Percentiles rank a stretch among this genome's conserved stretches.
These are phyloP conservation scores for Tricholoma saponaceum DNA, from an alignment of 768 basidiomycete species.

Conservation along the genomic window DNA sequence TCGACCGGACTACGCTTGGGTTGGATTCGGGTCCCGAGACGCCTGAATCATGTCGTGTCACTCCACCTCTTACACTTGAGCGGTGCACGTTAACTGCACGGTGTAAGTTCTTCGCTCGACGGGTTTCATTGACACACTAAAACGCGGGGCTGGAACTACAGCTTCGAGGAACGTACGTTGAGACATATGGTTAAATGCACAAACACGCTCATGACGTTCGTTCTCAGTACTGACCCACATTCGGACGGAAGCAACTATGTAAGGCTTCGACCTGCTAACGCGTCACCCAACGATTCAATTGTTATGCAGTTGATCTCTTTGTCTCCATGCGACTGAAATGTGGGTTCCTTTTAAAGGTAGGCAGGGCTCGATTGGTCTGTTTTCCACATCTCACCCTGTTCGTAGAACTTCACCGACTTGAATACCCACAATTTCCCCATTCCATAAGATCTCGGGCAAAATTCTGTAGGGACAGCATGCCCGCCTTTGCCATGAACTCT, in stretches of 20 bases:
- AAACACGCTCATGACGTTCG: slow-evolving; percentile 8
- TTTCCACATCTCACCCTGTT: not conserved
- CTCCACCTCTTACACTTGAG: slow-evolving; percentile 78
- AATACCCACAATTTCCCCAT: slow-evolving; percentile 42
- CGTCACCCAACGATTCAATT: not conserved
- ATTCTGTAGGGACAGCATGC: slow-evolving; percentile 62
- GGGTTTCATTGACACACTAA: slow-evolving; percentile 1
- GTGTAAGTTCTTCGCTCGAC: slow-evolving; percentile 38
- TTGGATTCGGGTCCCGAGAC: slow-evolving; percentile 66
- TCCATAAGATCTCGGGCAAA: not conserved
- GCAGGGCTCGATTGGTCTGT: not conserved
- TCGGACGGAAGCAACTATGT: slow-evolving; percentile 86
- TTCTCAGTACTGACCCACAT: slow-evolving; percentile 78
- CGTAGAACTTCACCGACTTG: slow-evolving; percentile 53
- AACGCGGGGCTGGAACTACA: slow-evolving; percentile 23
- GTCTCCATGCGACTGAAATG: slow-evolving; percentile 75
- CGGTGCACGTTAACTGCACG: slow-evolving; percentile 70
- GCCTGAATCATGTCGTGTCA: slow-evolving; percentile 66
- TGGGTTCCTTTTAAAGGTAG: slow-evolving; percentile 68
- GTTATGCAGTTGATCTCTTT: slow-evolving; percentile 52
- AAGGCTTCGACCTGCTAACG: slow-evolving; percentile 17
- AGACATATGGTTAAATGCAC: slow-evolving; percentile 1
- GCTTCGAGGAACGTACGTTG: slow-evolving; percentile 63
- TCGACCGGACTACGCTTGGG: slow-evolving; percentile 61
- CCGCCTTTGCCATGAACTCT: slow-evolving; percentile 59